Evolutionary conservation across 805 yeast species (phyloP).

Genomic region (Yarrowia sp.): DNA sequence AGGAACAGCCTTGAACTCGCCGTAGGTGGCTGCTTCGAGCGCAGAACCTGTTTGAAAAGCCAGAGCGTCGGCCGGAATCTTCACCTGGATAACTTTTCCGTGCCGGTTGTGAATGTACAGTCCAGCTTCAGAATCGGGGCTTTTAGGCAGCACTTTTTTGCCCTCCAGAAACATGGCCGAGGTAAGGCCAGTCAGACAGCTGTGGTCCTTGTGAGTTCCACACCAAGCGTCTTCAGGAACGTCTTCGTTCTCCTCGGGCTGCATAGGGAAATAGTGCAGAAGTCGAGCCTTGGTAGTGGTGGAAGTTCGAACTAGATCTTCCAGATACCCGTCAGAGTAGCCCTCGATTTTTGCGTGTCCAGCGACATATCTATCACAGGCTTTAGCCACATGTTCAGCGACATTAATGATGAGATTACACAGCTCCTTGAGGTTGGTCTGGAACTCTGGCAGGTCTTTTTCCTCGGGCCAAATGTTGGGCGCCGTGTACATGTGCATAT

Average conservation of each 20-base stretch:
- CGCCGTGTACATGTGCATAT: conserved; percentile 46
- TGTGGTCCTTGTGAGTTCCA: conserved; percentile 60
- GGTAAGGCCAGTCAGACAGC: conserved; percentile 57
- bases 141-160: neutral
- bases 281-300: conserved; percentile 57
- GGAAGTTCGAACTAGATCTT: conserved; percentile 47
- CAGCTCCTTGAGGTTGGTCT: conserved; percentile 27
- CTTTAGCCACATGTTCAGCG: conserved; percentile 50
- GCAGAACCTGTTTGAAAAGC: conserved; percentile 64
- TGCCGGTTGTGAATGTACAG: conserved; percentile 49
- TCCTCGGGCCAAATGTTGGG: conserved; percentile 53
- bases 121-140: conserved; percentile 49
- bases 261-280: conserved; percentile 50
- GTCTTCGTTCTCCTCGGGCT: neutral
- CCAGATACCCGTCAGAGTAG: conserved; percentile 42
- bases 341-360: conserved; percentile 30
- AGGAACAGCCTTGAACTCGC: conserved; percentile 54
- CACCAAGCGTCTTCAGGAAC: conserved; percentile 49
- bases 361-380: conserved; percentile 48
- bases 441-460: conserved; percentile 31
- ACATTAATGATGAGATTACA: conserved; percentile 48
- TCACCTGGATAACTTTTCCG: conserved; percentile 47
- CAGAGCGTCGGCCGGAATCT: conserved; percentile 51
- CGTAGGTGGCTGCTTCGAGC: conserved; percentile 49
- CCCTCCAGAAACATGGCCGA: conserved; percentile 49